These are phyloP conservation scores for Leucaena leucocephala DNA, from an alignment of 306 rosid genomes.

Conservation along the genomic window DNA sequence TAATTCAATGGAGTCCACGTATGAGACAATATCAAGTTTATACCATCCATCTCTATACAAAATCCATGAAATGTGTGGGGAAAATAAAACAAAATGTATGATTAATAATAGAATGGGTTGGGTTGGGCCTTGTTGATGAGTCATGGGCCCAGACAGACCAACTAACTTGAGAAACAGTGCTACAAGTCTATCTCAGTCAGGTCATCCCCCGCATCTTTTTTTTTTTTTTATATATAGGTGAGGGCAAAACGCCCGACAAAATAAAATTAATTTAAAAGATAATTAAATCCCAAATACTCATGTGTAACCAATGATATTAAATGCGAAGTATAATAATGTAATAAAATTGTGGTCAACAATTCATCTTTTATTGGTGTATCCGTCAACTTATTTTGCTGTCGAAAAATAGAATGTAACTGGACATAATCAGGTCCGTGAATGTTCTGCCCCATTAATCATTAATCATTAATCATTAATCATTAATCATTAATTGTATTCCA, in stretches of 20 bases:
- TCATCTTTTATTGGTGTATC: no score
- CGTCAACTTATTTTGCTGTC: no score
- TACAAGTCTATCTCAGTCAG: not conserved
- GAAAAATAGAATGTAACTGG: not conserved
- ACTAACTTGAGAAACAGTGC: not conserved
- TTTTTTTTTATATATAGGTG: no score
- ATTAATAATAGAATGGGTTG: not conserved
- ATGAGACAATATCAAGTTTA: not conserved
- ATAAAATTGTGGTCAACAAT: no score
- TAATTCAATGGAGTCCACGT: no score
- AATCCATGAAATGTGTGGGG: not conserved
- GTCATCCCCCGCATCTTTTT: no score
- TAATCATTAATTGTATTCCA: not conserved
- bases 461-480: not conserved
- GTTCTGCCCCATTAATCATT: not conserved
- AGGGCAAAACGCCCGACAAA: no score
- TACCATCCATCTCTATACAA: not conserved
- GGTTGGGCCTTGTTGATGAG: constrained; percentile 6
- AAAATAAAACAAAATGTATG: no score
- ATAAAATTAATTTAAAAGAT: no score
- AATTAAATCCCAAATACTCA: no score
- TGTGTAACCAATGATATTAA: no score
- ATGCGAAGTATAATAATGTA: no score
- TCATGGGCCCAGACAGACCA: not conserved
- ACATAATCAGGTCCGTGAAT: not conserved